Evolutionary conservation across 345 rosid genomes (phyloP).

Genomic region (Eucalyptus erythrocorys): DNA sequence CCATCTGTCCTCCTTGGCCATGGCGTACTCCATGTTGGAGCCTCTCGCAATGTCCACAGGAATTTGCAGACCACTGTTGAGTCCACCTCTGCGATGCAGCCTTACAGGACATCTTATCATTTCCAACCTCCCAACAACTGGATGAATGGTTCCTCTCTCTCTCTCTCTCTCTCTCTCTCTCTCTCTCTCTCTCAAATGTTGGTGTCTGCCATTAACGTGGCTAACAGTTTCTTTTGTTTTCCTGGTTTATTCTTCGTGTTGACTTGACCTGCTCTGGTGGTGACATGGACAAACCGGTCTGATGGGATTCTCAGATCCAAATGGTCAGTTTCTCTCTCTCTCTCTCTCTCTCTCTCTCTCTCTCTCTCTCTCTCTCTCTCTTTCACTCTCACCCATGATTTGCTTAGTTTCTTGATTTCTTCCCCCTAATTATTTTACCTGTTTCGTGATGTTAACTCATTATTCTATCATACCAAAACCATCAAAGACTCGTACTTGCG

Average conservation of each 20-base stretch:
- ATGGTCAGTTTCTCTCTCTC: constrained; percentile 4
- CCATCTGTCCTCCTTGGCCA: neutral
- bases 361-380: too few relatives aligned
- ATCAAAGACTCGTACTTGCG: neutral
- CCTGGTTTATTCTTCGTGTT: neutral
- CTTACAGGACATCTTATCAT: constrained; percentile 58
- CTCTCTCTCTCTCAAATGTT: neutral
- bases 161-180: neutral
- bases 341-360: too few relatives aligned
- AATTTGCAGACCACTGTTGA: neutral
- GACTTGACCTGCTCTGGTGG: neutral
- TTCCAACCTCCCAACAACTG: constrained; percentile 67
- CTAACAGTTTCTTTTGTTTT: neutral
- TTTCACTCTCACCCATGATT: neutral
- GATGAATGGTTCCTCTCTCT: constrained; percentile 70
- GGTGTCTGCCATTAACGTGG: too few relatives aligned
- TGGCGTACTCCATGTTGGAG: constrained; percentile 10
- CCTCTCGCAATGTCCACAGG: constrained; percentile 12
- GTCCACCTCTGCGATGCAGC: constrained; percentile 7
- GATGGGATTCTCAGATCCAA: constrained; percentile 4
- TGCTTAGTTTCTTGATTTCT: neutral
- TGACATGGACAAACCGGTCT: neutral
- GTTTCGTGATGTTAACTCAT: neutral
- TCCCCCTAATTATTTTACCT: neutral
- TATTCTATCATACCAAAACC: neutral